phyloP scores from a whole-genome alignment of 1,139 yeast genomes.

The Keqinozyma sinolaborantium region DNA sequence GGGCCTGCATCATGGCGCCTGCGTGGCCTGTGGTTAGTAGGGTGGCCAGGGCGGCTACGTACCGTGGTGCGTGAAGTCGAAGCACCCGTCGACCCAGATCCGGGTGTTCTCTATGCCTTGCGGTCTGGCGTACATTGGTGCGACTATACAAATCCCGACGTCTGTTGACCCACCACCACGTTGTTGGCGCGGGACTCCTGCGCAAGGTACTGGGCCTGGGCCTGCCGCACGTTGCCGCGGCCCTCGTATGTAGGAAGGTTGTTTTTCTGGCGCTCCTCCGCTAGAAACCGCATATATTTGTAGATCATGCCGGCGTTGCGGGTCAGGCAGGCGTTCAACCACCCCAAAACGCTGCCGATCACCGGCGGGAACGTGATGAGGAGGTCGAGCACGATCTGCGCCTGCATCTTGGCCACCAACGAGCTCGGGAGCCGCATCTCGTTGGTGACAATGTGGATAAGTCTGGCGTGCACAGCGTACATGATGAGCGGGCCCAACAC shows the following conservation, averaged over 20 bases:
- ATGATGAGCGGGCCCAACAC: constrained; percentile 76
- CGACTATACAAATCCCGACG: constrained; percentile 23
- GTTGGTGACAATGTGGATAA: constrained; percentile 55
- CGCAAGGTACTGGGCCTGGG: constrained; percentile 8
- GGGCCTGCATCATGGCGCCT: constrained; percentile 92
- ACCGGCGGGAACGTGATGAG: constrained; percentile 75
- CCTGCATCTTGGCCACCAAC: constrained; percentile 64
- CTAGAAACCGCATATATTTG: constrained; percentile 38
- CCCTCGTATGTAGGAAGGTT: constrained; percentile 19
- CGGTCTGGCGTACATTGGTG: constrained; percentile 38
- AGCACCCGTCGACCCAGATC: constrained; percentile 97
- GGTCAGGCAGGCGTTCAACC: constrained; percentile 86
- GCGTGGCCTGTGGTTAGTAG: constrained; percentile 61
- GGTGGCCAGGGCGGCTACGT: constrained; percentile 17
- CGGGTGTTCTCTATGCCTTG: constrained; percentile 40
- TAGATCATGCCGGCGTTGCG: constrained; percentile 80
- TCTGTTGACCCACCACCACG: constrained; percentile 23
- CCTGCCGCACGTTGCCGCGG: constrained; percentile 12
- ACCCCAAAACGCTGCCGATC: constrained; percentile 69
- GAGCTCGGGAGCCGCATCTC: constrained; percentile 56
- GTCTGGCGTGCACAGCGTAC: constrained; percentile 71
- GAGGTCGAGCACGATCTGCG: constrained; percentile 70
- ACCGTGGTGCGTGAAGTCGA: constrained; percentile 97
- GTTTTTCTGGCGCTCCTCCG: constrained; percentile 26
- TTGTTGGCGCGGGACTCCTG: constrained; percentile 1